A percentile compares a stretch with the other conserved stretches of the same genome.
Conservation (phyloP, 192 early-diverging fungal species). For the Coemansia sp. region DNA sequence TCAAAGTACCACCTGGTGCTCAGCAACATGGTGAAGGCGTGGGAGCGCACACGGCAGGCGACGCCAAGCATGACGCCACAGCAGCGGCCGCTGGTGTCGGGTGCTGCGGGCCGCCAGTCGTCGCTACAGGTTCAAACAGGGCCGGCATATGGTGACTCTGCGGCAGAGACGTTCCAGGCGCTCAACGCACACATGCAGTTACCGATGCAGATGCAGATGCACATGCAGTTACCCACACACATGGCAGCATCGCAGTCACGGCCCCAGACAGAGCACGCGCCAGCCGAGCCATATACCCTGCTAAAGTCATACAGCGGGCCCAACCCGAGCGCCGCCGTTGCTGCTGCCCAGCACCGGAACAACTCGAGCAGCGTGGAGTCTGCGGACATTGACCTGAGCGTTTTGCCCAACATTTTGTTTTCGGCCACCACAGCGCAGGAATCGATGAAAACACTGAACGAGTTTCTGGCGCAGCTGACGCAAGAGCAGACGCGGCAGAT, state of each 20-base stretch:
- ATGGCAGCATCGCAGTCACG: not conserved
- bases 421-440: slow-evolving; percentile 37
- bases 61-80: slow-evolving; percentile 31
- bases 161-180: slow-evolving; percentile 22
- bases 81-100: not conserved
- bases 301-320: slow-evolving; percentile 29
- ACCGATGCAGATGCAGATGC: slow-evolving; percentile 50
- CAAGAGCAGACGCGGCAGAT: slow-evolving; percentile 47
- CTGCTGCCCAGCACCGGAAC: not conserved
- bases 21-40: slow-evolving; percentile 53
- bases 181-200: slow-evolving; percentile 17
- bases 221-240: slow-evolving; percentile 29
- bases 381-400: not conserved
- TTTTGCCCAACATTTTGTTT: slow-evolving; percentile 32
- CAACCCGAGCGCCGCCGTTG: not conserved
- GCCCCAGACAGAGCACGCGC: not conserved
- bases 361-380: not conserved
- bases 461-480: slow-evolving; percentile 43
- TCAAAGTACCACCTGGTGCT: slow-evolving; percentile 50
- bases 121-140: slow-evolving; percentile 9
- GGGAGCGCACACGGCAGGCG: slow-evolving; percentile 47
- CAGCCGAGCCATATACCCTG: slow-evolving; percentile 18
- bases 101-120: not conserved
- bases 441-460: slow-evolving; percentile 45
- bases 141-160: slow-evolving; percentile 12